phyloP scores from a whole-genome alignment of 129 eudicot species.

The Artemisia tridentata region DNA sequence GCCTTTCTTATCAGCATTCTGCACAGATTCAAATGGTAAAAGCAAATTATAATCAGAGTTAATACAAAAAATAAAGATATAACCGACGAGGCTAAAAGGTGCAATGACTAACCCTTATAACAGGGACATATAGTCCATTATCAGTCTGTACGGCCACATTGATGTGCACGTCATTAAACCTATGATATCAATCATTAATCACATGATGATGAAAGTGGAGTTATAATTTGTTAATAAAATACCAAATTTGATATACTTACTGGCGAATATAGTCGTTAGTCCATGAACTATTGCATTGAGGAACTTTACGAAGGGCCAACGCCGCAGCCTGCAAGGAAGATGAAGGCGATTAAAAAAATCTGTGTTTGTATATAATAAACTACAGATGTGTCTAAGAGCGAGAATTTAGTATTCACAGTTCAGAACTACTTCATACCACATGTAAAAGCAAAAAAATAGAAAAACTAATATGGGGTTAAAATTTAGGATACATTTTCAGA shows the following conservation, averaged over 20 bases:
- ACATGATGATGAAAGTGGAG: constrained; percentile 19
- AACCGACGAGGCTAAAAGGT: neutral
- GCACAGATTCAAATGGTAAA: constrained; percentile 20
- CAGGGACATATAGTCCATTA: constrained; percentile 90
- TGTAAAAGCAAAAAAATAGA: neutral
- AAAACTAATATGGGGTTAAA: no score
- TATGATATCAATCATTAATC: constrained; percentile 25
- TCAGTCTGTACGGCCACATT: constrained; percentile 99
- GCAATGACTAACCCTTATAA: constrained; percentile 56
- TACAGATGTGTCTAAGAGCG: neutral
- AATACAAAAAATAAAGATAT: constrained; percentile 1
- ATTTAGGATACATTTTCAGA: no score
- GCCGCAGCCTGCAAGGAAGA: constrained; percentile 87
- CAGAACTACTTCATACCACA: neutral
- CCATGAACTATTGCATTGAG: constrained; percentile 96
- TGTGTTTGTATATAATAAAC: neutral
- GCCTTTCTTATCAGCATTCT: constrained; percentile 96
- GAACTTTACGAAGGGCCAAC: constrained; percentile 96
- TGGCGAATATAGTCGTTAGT: constrained; percentile 89
- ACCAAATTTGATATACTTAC: constrained; percentile 45
- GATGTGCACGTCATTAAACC: constrained; percentile 83
- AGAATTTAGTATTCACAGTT: neutral
- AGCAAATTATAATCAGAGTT: neutral
- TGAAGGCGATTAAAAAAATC: neutral
- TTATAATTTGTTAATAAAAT: neutral